Base-by-base conservation (phyloP, 2,329 filamentous ascomycete species). In the Cladosporium halotolerans region DNA sequence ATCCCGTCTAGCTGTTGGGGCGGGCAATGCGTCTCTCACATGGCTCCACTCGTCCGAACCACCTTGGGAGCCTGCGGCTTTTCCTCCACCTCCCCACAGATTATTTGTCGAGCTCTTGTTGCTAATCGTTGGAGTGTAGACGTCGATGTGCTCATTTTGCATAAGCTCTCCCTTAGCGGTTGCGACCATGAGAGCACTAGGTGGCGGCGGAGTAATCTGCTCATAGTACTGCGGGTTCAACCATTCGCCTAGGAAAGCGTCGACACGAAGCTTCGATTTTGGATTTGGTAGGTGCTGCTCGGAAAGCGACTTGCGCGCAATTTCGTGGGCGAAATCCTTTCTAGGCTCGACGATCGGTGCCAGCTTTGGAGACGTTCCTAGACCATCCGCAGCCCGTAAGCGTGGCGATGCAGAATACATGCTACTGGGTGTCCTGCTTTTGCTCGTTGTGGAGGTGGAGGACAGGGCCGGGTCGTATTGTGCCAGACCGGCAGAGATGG, bases 231-330 rank as follows among this genome's bases (percentile, higher is more conserved):
- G 86, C 1, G 90, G 89, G 2, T 87, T 88, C 31, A 97, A 78
- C 93, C 93, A 99, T 76, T 99, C 93, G 45, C 93, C 92, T 0
- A 99, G 78, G 66, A 95, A 96, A 0, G 91, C 86, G 70, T 99
- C 93, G 5, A 99, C 79, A 1, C 93, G 86, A 45, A 99, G 72
- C 9, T 84, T 77, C 3, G 81, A 74, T 58, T 82, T 86, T 10
- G 62, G 55, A 55, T 65, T 58, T 14, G 51, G 51, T 23, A 69
- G 63, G 28, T 69, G 68, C 5, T 67, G 68, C 33, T 66, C 64
- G 10, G 64, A 64, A 16, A 68, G 52, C 7, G 64, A 59, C 46
- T 68, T 70, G 16, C 68, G 56, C 9, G 63, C 63, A 34, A 66
- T 55, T 28, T 70, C 66, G 38, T 70, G 65, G 14, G 66, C 68